Percentiles rank a stretch among this genome's conserved stretches.
Conservation (phyloP, 805 yeast species). For the Maudiozyma saulgeensis region DNA sequence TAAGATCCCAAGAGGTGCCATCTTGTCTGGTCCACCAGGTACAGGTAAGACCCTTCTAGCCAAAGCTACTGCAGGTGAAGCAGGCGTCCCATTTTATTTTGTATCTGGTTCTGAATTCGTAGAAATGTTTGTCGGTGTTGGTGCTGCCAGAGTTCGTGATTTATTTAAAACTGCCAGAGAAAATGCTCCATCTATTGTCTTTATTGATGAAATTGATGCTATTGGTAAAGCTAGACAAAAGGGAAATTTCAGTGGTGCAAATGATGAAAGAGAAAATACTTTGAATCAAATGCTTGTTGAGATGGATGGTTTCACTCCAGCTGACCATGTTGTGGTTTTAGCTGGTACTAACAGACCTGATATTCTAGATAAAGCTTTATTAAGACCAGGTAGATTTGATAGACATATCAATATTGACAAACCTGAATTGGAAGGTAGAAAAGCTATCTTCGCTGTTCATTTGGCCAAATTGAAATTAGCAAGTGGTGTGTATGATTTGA, state of each 20-base stretch:
- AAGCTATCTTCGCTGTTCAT: constrained; percentile 85
- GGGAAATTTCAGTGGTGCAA: constrained; percentile 64
- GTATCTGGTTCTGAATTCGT: constrained; percentile 97
- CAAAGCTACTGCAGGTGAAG: constrained; percentile 98
- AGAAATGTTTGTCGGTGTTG: constrained; percentile 98
- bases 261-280: constrained; percentile 95
- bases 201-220: constrained; percentile 98
- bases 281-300: constrained; percentile 92
- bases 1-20: constrained; percentile 96
- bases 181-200: constrained; percentile 91
- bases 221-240: constrained; percentile 88
- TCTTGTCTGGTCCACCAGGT: constrained; percentile 97
- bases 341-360: constrained; percentile 98
- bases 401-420: constrained; percentile 85
- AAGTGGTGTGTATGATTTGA: constrained; percentile 44
- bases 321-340: constrained; percentile 90
- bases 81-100: constrained; percentile 91
- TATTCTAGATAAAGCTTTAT: constrained; percentile 80
- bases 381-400: constrained; percentile 97
- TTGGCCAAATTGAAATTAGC: constrained; percentile 58
- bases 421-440: constrained; percentile 93
- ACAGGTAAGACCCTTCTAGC: constrained; percentile 97
- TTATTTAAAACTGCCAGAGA: constrained; percentile 85
- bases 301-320: constrained; percentile 92
- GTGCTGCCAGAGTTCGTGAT: constrained; percentile 96